These are phyloP conservation scores for Euphorbia lathyris DNA, from an alignment of 345 rosid genomes.

Conservation along the genomic window DNA sequence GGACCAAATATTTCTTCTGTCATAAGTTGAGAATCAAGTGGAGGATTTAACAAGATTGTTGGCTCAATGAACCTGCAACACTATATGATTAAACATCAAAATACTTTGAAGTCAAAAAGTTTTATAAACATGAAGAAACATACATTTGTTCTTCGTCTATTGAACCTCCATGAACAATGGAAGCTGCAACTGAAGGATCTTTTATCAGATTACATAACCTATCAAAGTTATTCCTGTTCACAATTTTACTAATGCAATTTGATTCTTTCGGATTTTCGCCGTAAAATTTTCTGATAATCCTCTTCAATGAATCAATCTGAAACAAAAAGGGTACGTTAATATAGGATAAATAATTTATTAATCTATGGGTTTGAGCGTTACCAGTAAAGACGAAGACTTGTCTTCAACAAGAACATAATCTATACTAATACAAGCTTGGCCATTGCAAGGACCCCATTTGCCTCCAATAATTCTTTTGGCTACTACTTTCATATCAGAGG, in stretches of 20 bases:
- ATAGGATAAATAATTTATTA: no score
- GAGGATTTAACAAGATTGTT: constrained; percentile 62
- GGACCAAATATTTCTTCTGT: constrained; percentile 65
- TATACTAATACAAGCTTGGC: constrained; percentile 74
- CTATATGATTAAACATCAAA: neutral
- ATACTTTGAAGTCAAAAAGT: neutral
- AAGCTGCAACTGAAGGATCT: constrained; percentile 58
- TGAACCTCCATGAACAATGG: constrained; percentile 70
- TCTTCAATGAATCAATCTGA: constrained; percentile 61
- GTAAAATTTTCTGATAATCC: constrained; percentile 43
- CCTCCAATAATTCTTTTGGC: constrained; percentile 72
- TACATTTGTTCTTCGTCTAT: constrained; percentile 60
- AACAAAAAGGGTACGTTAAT: constrained; percentile 7
- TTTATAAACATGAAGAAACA: neutral
- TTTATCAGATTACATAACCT: constrained; percentile 49
- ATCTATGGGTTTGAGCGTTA: constrained; percentile 22
- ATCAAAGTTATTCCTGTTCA: constrained; percentile 45
- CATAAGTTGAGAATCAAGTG: constrained; percentile 62
- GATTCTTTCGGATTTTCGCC: constrained; percentile 57
- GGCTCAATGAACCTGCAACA: constrained; percentile 54
- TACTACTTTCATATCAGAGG: constrained; percentile 44
- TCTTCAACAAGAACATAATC: constrained; percentile 77
- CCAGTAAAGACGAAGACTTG: constrained; percentile 50
- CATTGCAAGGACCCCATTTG: constrained; percentile 80
- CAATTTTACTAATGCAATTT: constrained; percentile 50